Conservation (phyloP, 2,329 filamentous ascomycete species). For the Cordyceps cicadae region DNA sequence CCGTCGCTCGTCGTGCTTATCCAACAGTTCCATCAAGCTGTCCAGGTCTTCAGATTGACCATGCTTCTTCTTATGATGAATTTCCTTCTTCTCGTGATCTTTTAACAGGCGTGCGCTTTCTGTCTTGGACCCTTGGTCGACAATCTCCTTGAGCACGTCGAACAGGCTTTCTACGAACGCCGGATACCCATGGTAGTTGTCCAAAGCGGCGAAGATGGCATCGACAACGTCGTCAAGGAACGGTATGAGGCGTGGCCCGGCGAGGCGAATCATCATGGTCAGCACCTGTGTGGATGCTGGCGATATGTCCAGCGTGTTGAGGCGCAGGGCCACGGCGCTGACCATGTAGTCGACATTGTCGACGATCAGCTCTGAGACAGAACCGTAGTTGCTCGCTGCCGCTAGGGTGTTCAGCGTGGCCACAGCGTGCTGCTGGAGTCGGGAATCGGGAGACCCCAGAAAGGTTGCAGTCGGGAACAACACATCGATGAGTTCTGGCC, state of each 20-base stretch:
- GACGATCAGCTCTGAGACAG: conserved; percentile 71
- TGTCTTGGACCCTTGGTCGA: conserved; percentile 67
- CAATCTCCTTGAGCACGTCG: conserved; percentile 70
- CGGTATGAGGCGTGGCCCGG: conserved; percentile 71
- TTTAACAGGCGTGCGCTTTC: conserved; percentile 37
- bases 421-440: conserved; percentile 73
- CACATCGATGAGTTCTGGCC: conserved; percentile 79
- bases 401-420: conserved; percentile 76
- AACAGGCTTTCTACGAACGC: conserved; percentile 80
- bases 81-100: conserved; percentile 25
- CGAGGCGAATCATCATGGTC: conserved; percentile 86
- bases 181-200: conserved; percentile 90
- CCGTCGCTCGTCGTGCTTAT: conserved; percentile 40
- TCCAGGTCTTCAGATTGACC: conserved; percentile 29
- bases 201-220: conserved; percentile 86
- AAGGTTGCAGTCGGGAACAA: conserved; percentile 89
- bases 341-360: conserved; percentile 95
- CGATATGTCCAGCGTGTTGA: conserved; percentile 88
- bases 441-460: conserved; percentile 60
- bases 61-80: conserved; percentile 35
- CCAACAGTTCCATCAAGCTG: conserved; percentile 49
- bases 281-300: conserved; percentile 86
- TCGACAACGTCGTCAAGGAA: conserved; percentile 87
- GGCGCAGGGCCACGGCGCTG: conserved; percentile 78
- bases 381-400: conserved; percentile 61